Conservation (phyloP, 2,329 filamentous ascomycete species). For the Knoxdaviesia proteae region DNA sequence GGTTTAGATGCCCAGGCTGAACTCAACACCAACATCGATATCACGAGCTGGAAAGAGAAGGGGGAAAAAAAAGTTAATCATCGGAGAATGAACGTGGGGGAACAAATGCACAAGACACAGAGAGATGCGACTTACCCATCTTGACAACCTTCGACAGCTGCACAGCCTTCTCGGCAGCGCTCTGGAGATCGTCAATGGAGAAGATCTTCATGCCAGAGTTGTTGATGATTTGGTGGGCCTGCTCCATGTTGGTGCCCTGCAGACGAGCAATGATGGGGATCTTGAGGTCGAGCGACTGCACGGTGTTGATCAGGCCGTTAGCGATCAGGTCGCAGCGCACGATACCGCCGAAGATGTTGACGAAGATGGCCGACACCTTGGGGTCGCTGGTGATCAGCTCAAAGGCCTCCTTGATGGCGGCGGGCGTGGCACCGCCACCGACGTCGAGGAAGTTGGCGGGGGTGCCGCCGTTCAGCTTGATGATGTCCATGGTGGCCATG, state of each 20-base stretch:
- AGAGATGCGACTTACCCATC: constrained; percentile 47
- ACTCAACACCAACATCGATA: constrained; percentile 93
- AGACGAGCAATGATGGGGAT: constrained; percentile 93
- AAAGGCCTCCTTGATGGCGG: constrained; percentile 93
- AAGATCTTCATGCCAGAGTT: constrained; percentile 99
- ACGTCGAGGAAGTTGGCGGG: constrained; percentile 99
- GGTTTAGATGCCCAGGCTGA: constrained; percentile 74
- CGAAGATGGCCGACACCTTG: constrained; percentile 96
- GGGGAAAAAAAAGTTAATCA: constrained; percentile 4
- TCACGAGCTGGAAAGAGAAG: constrained; percentile 46
- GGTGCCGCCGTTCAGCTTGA: constrained; percentile 93
- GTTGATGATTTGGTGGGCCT: constrained; percentile 81
- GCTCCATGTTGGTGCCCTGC: constrained; percentile 96
- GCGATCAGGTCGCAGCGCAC: constrained; percentile 96
- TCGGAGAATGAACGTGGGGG: not conserved
- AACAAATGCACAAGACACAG: not conserved
- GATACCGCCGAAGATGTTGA: constrained; percentile 99
- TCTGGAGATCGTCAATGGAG: constrained; percentile 95
- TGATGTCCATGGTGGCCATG: constrained; percentile 99
- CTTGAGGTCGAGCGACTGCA: constrained; percentile 83
- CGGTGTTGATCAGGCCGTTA: constrained; percentile 85
- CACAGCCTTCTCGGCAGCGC: constrained; percentile 89
- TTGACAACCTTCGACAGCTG: constrained; percentile 99
- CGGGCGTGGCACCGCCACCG: constrained; percentile 87
- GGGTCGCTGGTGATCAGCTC: constrained; percentile 96